Conservation (phyloP, 352 stramenopile genomes). For the Phytophthora syringae region DNA sequence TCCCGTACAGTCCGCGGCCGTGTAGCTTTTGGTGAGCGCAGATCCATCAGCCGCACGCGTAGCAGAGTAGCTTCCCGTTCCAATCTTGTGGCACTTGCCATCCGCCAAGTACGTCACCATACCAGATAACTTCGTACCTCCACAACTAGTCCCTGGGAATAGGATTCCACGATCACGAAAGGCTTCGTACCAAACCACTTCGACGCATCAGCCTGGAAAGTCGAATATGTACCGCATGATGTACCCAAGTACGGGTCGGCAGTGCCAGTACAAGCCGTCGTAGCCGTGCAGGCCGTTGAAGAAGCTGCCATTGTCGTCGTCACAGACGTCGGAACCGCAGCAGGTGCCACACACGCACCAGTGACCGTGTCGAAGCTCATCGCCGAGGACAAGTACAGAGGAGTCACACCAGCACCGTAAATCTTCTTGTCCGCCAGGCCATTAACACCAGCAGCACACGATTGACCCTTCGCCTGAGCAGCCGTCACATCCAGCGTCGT, state of each 20-base stretch:
- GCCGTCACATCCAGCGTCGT: too few relatives aligned
- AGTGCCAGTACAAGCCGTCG: background rate
- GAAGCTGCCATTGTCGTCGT: background rate
- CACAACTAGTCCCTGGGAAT: background rate
- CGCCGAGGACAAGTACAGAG: background rate
- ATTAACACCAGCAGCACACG: too few relatives aligned
- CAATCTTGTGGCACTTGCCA: background rate
- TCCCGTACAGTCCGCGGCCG: too few relatives aligned
- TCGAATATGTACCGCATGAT: background rate
- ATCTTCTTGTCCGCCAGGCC: background rate
- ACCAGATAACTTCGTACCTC: too few relatives aligned
- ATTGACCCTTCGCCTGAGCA: background rate
- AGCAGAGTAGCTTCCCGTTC: background rate
- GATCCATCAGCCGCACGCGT: background rate
- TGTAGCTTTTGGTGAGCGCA: background rate
- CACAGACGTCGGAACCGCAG: background rate
- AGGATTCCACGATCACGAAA: constrained; percentile 3
- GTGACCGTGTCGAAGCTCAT: too few relatives aligned
- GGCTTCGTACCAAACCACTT: background rate
- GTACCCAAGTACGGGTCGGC: background rate
- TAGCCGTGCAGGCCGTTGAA: background rate
- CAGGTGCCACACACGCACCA: too few relatives aligned
- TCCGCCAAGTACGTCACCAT: constrained; percentile 2
- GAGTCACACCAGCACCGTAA: background rate
- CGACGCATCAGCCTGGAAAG: background rate